phyloP scores from a whole-genome alignment of 306 rosid species.

The Lablab purpureus region DNA sequence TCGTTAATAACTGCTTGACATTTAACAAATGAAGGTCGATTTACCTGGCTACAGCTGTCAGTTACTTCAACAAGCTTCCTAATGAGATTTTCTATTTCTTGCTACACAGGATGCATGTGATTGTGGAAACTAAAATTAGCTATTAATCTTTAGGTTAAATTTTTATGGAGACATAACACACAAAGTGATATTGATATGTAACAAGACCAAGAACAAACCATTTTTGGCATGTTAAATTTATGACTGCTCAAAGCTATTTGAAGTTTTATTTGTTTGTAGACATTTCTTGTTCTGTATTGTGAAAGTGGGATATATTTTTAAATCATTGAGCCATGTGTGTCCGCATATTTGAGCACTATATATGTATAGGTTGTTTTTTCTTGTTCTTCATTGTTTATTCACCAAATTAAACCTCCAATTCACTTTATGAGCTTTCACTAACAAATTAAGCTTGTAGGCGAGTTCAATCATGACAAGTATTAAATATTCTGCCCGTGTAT shows the following conservation, averaged over 20 bases:
- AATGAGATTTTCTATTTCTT: slow-evolving; percentile 16
- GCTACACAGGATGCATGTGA: slow-evolving; percentile 16
- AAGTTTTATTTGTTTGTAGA: background rate
- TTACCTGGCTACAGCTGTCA: background rate
- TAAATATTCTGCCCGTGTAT: slow-evolving; percentile 38
- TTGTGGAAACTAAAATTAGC: slow-evolving; percentile 23
- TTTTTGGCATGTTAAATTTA: slow-evolving; percentile 13
- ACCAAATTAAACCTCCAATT: background rate
- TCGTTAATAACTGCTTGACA: slow-evolving; percentile 21
- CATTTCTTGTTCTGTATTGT: background rate
- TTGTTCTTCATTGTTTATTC: background rate
- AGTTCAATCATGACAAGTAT: slow-evolving; percentile 8
- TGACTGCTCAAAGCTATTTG: slow-evolving; percentile 8
- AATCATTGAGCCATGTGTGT: background rate
- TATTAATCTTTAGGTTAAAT: slow-evolving; percentile 13
- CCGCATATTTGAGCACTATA: background rate
- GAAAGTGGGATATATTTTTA: background rate
- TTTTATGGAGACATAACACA: background rate
- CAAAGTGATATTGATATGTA: background rate
- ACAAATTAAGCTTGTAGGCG: background rate
- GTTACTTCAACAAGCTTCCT: background rate
- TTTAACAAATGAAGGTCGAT: slow-evolving; percentile 25
- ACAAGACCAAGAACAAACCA: background rate
- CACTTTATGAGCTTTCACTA: background rate
- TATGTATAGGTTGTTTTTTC: slow-evolving; percentile 17